Percentiles rank a stretch among this genome's conserved stretches.
Conservation (phyloP, 768 basidiomycete genomes). For the Leccinum subtestaceum region DNA sequence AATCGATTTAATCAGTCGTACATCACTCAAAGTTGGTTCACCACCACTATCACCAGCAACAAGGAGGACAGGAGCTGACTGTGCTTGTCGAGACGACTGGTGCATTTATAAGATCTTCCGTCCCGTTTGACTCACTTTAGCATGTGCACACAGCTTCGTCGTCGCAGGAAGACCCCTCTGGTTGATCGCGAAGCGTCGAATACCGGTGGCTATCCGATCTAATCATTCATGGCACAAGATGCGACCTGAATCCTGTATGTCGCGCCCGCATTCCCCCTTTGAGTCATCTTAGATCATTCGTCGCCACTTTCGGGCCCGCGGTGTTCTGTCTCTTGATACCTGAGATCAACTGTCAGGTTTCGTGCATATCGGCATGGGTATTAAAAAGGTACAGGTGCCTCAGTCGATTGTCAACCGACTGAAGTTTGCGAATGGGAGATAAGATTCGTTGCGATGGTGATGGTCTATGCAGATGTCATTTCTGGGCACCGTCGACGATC, state of each 20-base stretch:
- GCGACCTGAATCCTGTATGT: neutral
- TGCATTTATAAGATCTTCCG: neutral
- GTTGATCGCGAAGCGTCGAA: neutral
- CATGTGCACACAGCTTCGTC: neutral
- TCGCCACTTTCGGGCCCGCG: neutral
- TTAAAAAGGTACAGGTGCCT: neutral
- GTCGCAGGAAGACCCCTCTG: neutral
- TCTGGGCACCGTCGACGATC: conserved; percentile 7
- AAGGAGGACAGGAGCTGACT: too few relatives aligned
- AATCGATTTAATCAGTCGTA: neutral
- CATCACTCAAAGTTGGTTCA: neutral
- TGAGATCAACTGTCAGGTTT: conserved; percentile 2
- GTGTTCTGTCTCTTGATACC: neutral
- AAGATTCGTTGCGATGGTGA: conserved; percentile 20
- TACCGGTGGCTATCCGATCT: neutral
- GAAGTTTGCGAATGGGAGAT: neutral
- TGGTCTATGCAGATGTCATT: neutral
- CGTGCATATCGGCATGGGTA: neutral
- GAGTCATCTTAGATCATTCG: neutral
- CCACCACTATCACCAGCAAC: neutral
- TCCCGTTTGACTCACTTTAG: neutral
- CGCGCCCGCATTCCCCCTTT: neutral
- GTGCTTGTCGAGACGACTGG: neutral
- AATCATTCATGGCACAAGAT: neutral
- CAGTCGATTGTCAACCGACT: neutral